Percentiles rank a stretch among this genome's conserved stretches.
Evolutionary conservation across 2,329 filamentous ascomycete genomes (phyloP).

Genomic region (Neofusicoccum ribis): DNA sequence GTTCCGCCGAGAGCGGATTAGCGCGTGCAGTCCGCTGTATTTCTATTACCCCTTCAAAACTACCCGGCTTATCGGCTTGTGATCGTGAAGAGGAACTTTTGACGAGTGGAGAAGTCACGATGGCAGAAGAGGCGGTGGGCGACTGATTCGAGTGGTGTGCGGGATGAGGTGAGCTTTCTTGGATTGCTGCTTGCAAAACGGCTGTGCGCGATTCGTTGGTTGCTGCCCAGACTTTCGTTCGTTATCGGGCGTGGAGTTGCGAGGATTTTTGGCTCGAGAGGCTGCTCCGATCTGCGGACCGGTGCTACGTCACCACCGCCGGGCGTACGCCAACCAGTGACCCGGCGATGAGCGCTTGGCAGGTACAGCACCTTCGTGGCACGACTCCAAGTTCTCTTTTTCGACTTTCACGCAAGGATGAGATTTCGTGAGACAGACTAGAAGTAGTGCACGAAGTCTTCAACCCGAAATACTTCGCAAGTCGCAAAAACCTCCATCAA

Average conservation of each 20-base stretch:
- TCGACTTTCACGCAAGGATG: too few species aligned
- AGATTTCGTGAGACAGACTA: not conserved
- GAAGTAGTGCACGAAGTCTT: too few species aligned
- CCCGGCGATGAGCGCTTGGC: not conserved
- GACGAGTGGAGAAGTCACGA: constrained; percentile 7
- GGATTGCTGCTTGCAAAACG: not conserved
- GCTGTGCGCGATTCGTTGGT: too few species aligned
- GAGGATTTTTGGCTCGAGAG: constrained; percentile 5
- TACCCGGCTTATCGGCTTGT: constrained; percentile 11
- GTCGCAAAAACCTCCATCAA: not conserved
- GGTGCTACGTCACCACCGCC: not conserved
- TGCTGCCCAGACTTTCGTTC: not conserved
- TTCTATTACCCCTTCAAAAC: constrained; percentile 21
- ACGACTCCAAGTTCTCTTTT: too few species aligned
- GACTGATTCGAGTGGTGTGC: not conserved
- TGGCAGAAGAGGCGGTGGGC: not conserved
- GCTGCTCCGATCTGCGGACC: not conserved
- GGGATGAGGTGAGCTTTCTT: not conserved
- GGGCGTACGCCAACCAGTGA: not conserved
- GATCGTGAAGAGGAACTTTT: constrained; percentile 16
- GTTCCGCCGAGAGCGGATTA: constrained; percentile 9
- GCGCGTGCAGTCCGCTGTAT: constrained; percentile 2
- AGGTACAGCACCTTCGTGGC: not conserved
- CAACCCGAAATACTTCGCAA: not conserved
- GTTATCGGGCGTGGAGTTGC: constrained; percentile 3